phyloP scores from a whole-genome alignment of 306 rosid genomes.

The Parietaria judaica region DNA sequence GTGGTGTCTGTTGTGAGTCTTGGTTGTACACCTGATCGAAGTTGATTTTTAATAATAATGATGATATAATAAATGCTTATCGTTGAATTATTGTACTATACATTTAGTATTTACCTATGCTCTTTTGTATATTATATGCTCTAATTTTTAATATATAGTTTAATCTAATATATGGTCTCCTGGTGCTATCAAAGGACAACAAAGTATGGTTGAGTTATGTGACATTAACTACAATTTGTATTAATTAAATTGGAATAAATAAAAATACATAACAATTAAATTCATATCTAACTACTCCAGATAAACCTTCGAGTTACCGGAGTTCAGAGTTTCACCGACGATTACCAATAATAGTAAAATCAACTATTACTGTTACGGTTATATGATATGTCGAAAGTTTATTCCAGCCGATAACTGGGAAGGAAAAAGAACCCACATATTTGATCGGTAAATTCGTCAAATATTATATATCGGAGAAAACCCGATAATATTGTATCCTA shows the following conservation, averaged over 20 bases:
- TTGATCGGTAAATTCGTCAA: no score
- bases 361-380: no score
- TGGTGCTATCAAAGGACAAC: neutral
- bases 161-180: neutral
- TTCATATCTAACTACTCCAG: no score
- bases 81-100: neutral
- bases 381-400: no score
- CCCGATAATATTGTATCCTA: no score
- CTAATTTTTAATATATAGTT: neutral
- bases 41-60: slow-evolving; percentile 1
- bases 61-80: neutral
- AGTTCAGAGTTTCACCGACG: no score
- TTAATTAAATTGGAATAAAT: neutral
- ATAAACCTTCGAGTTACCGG: no score
- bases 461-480: no score
- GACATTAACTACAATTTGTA: neutral
- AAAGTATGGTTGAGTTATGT: neutral
- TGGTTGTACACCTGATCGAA: slow-evolving; percentile 4
- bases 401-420: no score
- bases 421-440: no score
- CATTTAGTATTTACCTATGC: neutral
- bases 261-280: no score
- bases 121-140: neutral
- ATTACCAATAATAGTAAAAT: no score
- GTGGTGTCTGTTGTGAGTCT: neutral